Base-by-base conservation (phyloP, 1,284 basidiomycete species). In the Pyrrhoderma lamaoense region DNA sequence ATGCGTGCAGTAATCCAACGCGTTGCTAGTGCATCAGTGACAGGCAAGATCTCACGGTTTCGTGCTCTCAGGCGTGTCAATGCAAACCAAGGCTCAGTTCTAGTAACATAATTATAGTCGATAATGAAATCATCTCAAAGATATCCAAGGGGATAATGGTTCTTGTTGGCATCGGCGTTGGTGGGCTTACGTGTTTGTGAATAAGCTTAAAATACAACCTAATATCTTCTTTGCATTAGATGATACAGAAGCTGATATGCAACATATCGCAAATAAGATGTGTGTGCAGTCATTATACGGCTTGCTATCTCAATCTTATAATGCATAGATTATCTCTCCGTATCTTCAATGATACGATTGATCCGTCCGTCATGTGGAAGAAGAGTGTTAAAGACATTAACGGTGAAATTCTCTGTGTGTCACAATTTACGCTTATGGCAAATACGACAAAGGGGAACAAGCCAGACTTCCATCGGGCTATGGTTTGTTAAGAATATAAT, bases 381-480 rank as follows among this genome's bases (percentile, higher is more conserved):
- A 68, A 74, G 35, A 91, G 72, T 61, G 83, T 95, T 51, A 86
- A 82, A 65, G 91, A 94, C 57, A 78, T 93, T 31, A 76, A 79
- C 27, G 92, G 90, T 49, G 90, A 93, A 51, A 77, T 95, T 11
- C 75, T 95, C 21, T 93, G 91, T 59, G 89, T 93, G 13, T 93
- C 90, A 1, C 92, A 95, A 60, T 95, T 95, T 65, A 95, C 92
- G 0, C 74, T 95, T 14, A 70, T 92, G 61, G 92, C 90, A n/a
- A 85, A 85, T 58, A 93, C 90, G 7, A 72, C 75, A 53, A 93
- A 93, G 66, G 91, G 90, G 18, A 83, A 76, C 60, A 92, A 93
- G 62, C 92, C 86, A 36, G 92, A 94, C 65, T 95, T 94, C 64
- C 92, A 94, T 67, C 77, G 76, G 47, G 89, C 91, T 3, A 93